Conservation (phyloP, 2,329 filamentous ascomycete species). For the Fusarium penzigii region DNA sequence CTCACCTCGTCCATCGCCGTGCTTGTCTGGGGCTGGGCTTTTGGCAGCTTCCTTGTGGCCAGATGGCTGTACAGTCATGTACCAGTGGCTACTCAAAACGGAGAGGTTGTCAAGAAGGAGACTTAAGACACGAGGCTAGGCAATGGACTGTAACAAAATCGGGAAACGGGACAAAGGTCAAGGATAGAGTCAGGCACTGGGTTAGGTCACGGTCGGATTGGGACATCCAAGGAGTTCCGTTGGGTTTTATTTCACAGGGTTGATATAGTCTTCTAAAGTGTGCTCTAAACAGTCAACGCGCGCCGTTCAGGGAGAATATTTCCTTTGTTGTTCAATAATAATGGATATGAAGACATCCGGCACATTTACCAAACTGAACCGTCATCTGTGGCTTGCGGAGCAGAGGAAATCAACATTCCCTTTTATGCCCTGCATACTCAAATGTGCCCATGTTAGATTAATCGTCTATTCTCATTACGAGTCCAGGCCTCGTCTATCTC, state of each 20-base stretch:
- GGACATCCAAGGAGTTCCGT: slow-evolving; percentile 1
- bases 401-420: not conserved
- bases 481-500: slow-evolving; percentile 20
- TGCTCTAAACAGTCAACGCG: too few species aligned
- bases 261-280: not conserved
- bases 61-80: slow-evolving; percentile 47
- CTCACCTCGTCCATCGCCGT: slow-evolving; percentile 63
- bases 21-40: slow-evolving; percentile 67
- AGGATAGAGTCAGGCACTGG: not conserved
- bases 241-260: not conserved
- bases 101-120: slow-evolving; percentile 27
- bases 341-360: too few species aligned
- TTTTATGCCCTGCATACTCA: slow-evolving; percentile 19
- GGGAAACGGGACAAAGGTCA: not conserved
- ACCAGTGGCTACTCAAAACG: slow-evolving; percentile 25
- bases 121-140: slow-evolving; percentile 12
- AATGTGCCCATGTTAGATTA: slow-evolving; percentile 21
- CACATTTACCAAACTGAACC: too few species aligned
- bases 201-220: not conserved
- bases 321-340: too few species aligned
- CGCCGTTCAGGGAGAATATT: too few species aligned
- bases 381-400: not conserved
- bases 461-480: slow-evolving; percentile 22
- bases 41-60: slow-evolving; percentile 56
- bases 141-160: not conserved